Evolutionary conservation across 495 filamentous ascomycete genomes (phyloP).

Genomic region (Aspergillus taichungensis): DNA sequence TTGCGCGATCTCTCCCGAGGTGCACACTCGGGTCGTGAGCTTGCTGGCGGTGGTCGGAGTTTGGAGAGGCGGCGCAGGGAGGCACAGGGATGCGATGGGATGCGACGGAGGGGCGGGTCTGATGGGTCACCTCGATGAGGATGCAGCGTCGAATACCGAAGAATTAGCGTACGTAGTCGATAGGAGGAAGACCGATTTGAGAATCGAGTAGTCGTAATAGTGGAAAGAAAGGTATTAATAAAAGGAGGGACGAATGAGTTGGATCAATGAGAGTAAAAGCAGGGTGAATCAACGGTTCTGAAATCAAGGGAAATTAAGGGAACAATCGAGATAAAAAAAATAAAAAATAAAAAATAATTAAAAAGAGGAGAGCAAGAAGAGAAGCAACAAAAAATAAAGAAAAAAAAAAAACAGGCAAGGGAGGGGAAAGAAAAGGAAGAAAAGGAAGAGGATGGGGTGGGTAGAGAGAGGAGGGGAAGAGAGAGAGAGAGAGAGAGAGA

Average conservation of each 20-base stretch:
- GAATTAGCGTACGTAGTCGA: no score
- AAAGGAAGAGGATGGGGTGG: conserved; percentile 7
- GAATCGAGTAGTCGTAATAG: background rate
- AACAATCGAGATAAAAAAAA: conserved; percentile 4
- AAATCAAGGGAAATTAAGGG: background rate
- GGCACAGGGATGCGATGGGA: no score
- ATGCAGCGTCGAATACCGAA: no score
- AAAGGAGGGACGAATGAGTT: background rate
- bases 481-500: background rate
- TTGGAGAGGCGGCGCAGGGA: no score
- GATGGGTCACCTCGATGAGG: no score
- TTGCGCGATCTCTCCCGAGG: no score
- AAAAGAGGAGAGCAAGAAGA: conserved; percentile 9
- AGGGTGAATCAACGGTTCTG: background rate
- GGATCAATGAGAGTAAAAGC: background rate
- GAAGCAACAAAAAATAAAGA: conserved; percentile 5
- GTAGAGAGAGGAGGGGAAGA: background rate
- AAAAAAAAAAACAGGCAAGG: conserved; percentile 7
- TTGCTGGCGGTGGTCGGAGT: no score
- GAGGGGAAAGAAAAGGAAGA: background rate
- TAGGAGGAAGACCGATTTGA: background rate
- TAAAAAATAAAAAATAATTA: conserved; percentile 5
- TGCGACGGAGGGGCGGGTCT: no score
- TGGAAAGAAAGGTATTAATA: background rate
- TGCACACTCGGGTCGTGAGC: no score